These are phyloP conservation scores for Penicillium sp. DNA, from an alignment of 2,329 filamentous ascomycete genomes.

Conservation along the genomic window DNA sequence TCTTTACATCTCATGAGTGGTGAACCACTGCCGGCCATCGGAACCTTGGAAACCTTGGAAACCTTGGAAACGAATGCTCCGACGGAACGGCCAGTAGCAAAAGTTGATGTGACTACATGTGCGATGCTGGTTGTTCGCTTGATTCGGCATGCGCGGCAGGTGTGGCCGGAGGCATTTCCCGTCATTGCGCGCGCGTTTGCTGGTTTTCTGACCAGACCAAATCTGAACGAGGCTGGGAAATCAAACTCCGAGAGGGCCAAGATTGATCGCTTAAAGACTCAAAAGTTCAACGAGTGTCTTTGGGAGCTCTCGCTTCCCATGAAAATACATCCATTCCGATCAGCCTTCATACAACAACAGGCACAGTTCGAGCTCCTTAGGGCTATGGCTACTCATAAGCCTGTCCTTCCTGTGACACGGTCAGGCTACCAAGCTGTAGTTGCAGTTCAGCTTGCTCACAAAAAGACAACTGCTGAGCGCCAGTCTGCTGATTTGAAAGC, in stretches of 20 bases:
- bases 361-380: constrained; percentile 59
- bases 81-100: constrained; percentile 3
- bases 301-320: constrained; percentile 51
- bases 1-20: constrained; percentile 36
- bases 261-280: constrained; percentile 33
- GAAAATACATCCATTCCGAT: constrained; percentile 50
- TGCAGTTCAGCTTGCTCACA: constrained; percentile 57
- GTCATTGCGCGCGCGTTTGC: constrained; percentile 44
- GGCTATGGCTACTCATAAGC: constrained; percentile 57
- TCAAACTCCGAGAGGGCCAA: constrained; percentile 4
- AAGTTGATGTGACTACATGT: constrained; percentile 31
- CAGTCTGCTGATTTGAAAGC: constrained; percentile 62
- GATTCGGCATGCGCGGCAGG: constrained; percentile 51
- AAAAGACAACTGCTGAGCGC: constrained; percentile 56
- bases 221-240: neutral
- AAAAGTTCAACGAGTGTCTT: constrained; percentile 52
- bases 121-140: constrained; percentile 48
- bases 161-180: constrained; percentile 50
- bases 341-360: constrained; percentile 52
- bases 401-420: constrained; percentile 57
- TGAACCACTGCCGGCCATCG: constrained; percentile 17
- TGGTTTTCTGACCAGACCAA: constrained; percentile 29
- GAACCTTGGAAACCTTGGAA: neutral
- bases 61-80: neutral
- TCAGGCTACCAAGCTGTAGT: constrained; percentile 59